Conservation (phyloP, 176 grass and related monocot species). For the Saccharum spontaneum region DNA sequence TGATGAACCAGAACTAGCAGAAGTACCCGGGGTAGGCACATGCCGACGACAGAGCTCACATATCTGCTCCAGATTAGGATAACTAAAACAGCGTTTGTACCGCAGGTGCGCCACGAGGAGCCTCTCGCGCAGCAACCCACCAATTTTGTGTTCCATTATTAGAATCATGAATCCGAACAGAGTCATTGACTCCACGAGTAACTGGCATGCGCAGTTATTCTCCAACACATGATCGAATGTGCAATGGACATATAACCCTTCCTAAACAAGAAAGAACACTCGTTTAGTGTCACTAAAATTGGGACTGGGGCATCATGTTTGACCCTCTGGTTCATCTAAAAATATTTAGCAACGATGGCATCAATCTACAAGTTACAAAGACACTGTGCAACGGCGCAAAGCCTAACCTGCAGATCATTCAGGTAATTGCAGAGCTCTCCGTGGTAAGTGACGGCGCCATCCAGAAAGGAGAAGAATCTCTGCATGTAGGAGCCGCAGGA, state of each 20-base stretch:
- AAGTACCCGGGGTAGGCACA: neutral
- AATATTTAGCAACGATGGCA: neutral
- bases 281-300: neutral
- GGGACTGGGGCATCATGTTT: neutral
- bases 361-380: neutral
- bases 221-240: conserved; percentile 66
- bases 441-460: conserved; percentile 63
- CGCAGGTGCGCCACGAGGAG: conserved; percentile 63
- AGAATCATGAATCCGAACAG: conserved; percentile 63
- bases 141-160: conserved; percentile 60
- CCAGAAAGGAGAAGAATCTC: conserved; percentile 63
- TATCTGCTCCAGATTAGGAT: conserved; percentile 55
- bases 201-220: conserved; percentile 40
- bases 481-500: conserved; percentile 61
- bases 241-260: conserved; percentile 62
- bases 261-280: conserved; percentile 39
- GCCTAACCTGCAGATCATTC: conserved; percentile 59
- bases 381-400: neutral
- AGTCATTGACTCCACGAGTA: conserved; percentile 62
- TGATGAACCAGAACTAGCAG: conserved; percentile 15
- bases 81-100: conserved; percentile 43
- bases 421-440: conserved; percentile 63
- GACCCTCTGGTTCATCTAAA: neutral
- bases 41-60: conserved; percentile 56
- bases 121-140: conserved; percentile 60